Evolutionary conservation across 106 monocot species (phyloP), one percentile per base, ranked within the genome.

Genomic region (Agapanthus africanus): DNA sequence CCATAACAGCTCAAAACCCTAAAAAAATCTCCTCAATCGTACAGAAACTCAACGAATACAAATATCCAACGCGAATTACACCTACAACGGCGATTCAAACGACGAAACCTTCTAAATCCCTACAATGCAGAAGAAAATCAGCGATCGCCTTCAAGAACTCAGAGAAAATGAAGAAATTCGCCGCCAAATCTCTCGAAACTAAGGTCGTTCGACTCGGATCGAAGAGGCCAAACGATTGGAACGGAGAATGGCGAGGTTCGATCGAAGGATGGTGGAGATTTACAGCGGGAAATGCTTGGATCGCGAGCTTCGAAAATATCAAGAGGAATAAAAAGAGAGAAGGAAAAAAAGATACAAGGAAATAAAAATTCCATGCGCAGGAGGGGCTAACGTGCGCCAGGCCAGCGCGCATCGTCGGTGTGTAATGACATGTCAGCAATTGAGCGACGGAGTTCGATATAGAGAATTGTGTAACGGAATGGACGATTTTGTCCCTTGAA

Each of bases 1-100:
- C 60, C 0, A 35, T 16, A 61, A 35, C 60, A 34, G 60, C 60
- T 61, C 60, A 61, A 27, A 61, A 61, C 60, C 60, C 60, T 61
- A 61, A 35, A 61, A 61, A 4, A 32, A 34, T n/a, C n/a, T n/a
- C 35, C 34, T n/a, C 19, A 35, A 61, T 36, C 35, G 35, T 16
- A 61, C 60, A 15, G 33, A 19, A 61, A 35, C 34, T 16, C 60
- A 16, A 34, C 33, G 34, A 61, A 61, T 35, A 4, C 60, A 61
- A 35, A 35, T 34, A 35, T 35, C 35, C 16, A 35, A 23, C 33
- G 3, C 18, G 7, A 61, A 18, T 61, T 61, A 35, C 19, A 7
- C 18, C 34, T 5, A 0, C 16, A 35, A 35, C 1, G 2, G 59
- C 35, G 5, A 19, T 25, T 1, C 2, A 35, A 61, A 3, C 34